Evolutionary conservation across 129 eudicot genomes (phyloP).

Genomic region (Apium graveolens): DNA sequence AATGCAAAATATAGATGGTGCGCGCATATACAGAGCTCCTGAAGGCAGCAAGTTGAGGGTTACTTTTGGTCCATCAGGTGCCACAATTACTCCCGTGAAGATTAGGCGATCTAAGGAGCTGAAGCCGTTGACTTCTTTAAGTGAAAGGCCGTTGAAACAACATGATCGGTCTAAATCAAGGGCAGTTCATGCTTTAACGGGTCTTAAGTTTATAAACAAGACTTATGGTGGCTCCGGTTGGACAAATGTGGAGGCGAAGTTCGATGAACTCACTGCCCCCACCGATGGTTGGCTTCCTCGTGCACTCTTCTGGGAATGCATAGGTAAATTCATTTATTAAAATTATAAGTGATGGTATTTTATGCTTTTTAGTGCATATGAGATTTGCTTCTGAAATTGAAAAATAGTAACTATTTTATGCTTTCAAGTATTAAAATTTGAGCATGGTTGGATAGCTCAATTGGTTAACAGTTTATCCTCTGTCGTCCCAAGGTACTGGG

Average conservation of each 20-base stretch:
- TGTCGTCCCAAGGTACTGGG: no score
- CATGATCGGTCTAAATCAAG: slow-evolving; percentile 36
- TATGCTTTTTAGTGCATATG: background rate
- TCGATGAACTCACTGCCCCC: slow-evolving; percentile 36
- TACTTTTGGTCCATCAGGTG: slow-evolving; percentile 43
- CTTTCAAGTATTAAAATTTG: no score
- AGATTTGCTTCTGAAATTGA: background rate
- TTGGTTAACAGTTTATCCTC: no score
- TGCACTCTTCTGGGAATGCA: slow-evolving; percentile 52
- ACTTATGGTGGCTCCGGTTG: background rate
- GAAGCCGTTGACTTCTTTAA: slow-evolving; percentile 39
- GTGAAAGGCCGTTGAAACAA: slow-evolving; percentile 20
- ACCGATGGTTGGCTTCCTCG: slow-evolving; percentile 54
- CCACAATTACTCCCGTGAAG: slow-evolving; percentile 39
- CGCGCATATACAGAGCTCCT: no score
- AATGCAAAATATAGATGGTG: slow-evolving; percentile 32
- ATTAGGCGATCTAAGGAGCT: slow-evolving; percentile 51
- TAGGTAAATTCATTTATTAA: slow-evolving; percentile 29
- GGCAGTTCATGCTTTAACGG: slow-evolving; percentile 39
- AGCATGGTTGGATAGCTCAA: no score
- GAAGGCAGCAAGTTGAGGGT: slow-evolving; percentile 40
- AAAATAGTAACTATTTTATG: no score
- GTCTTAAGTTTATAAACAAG: background rate
- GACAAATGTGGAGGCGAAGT: slow-evolving; percentile 28
- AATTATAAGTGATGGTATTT: background rate